Conservation (phyloP, 139 green algal genomes). For the Coccomyxa sp. region DNA sequence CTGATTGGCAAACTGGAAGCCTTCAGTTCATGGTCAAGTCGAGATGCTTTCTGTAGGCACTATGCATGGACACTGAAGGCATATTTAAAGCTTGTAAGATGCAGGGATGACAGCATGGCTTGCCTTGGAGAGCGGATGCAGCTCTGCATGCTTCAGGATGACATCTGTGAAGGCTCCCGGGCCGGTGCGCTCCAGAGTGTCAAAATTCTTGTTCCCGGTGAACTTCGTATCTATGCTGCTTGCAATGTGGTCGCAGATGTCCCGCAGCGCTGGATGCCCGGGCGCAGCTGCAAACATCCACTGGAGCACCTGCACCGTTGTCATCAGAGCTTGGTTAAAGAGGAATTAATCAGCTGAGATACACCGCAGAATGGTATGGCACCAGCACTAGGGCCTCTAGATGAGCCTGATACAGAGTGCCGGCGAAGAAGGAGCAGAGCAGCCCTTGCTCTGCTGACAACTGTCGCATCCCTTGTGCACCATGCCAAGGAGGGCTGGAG, state of each 20-base stretch:
- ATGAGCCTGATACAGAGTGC: too few relatives aligned
- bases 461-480: not conserved
- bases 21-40: too few relatives aligned
- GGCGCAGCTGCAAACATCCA: constrained; percentile 83
- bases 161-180: constrained; percentile 79
- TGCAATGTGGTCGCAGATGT: constrained; percentile 73
- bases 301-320: constrained; percentile 49
- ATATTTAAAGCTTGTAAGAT: not conserved
- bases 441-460: not conserved
- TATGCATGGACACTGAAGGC: too few relatives aligned
- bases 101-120: not conserved
- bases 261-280: constrained; percentile 75
- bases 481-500: not conserved
- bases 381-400: too few relatives aligned
- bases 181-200: constrained; percentile 80
- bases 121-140: constrained; percentile 22
- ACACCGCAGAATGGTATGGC: too few relatives aligned
- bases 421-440: not conserved
- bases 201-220: constrained; percentile 55
- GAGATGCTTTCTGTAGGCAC: too few relatives aligned
- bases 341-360: too few relatives aligned
- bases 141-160: constrained; percentile 56
- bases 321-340: too few relatives aligned
- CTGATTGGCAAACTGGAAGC: too few relatives aligned
- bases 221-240: constrained; percentile 32